These are phyloP conservation scores for Puccinia coronata DNA, from an alignment of 1,284 basidiomycete species.

Conservation along the genomic window DNA sequence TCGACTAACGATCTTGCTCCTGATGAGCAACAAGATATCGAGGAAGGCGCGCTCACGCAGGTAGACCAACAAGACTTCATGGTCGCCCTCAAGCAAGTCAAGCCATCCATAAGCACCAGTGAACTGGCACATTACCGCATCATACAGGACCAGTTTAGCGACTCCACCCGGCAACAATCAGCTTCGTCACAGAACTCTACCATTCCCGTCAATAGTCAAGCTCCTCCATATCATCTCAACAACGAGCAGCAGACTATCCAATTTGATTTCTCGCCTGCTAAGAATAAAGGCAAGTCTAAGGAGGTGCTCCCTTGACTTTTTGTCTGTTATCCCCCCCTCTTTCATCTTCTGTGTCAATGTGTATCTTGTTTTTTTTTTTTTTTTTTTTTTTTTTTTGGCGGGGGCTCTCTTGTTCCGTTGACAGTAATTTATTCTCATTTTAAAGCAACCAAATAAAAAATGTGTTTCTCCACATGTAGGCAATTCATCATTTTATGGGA, in stretches of 20 bases:
- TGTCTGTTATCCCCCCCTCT: neutral
- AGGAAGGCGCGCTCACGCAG: slow-evolving; percentile 80
- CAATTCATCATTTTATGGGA: too few relatives aligned
- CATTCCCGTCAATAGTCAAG: neutral
- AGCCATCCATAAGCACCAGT: slow-evolving; percentile 81
- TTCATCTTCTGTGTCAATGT: slow-evolving; percentile 4
- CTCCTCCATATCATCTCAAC: neutral
- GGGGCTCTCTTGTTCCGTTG: neutral
- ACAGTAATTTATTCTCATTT: neutral
- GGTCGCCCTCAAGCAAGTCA: slow-evolving; percentile 71
- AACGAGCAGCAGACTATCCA: neutral
- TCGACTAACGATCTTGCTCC: slow-evolving; percentile 56
- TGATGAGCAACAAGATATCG: slow-evolving; percentile 53
- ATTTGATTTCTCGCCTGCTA: neutral
- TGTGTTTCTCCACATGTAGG: too few relatives aligned
- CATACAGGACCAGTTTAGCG: slow-evolving; percentile 23
- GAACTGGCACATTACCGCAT: slow-evolving; percentile 81
- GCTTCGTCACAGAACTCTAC: neutral
- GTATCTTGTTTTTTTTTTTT: neutral
- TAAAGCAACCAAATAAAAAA: too few relatives aligned
- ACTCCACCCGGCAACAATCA: neutral
- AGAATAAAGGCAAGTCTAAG: slow-evolving; percentile 27
- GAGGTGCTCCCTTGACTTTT: neutral
- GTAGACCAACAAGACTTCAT: slow-evolving; percentile 77
- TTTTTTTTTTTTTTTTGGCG: neutral